Base-by-base conservation (phyloP, 2,329 filamentous ascomycete species). In the Aschersonia sp. region DNA sequence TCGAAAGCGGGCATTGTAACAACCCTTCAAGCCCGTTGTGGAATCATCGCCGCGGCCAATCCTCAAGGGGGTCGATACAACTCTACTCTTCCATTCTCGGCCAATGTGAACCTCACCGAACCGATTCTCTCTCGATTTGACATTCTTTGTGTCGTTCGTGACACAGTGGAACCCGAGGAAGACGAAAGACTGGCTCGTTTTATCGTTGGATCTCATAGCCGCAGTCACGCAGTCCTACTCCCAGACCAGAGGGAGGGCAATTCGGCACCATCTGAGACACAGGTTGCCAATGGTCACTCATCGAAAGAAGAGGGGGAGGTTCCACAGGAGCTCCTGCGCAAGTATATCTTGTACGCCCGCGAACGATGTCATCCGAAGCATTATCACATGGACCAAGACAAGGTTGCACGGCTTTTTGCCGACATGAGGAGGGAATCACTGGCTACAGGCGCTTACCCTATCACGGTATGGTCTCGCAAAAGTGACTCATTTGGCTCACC, bases 1-100 rank as follows among this genome's bases (percentile, higher is more conserved):
- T 95, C 88, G 53, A 98, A 98, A 64, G 92, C 92, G 1, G 92
- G 92, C 66, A 98, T 98, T 51, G 92, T 98, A 42, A 98, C 92
- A 1, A 97, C 92, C 0, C 73, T 98, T 1, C 90, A 98, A 64
- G 92, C 92, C 42, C 84, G 92, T 40, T 98, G 92, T 63, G 88
- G 89, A 47, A 94, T 98, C 55, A 88, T 98, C 53, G 92, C 92
- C 12, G 92, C 92, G 1, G 92, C 92, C 57, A 98, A 98, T 66
- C 92, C 92, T 1, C 90, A 94, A 51, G 90, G 89, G 44, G 92
- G 92, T 29, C 85, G 92, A 43, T 98, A 98, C 70, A 97, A 97
- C 67, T 88, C 86, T 41, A 95, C 89, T 1, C 86, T 94, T 39
- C 90, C 92, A 2, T 97, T 98, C 67, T 89, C 87, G 1, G 80